A percentile compares a stretch with the other conserved stretches of the same genome.
These are phyloP conservation scores for Taphrina communis DNA, from an alignment of 1,139 yeast genomes.

Conservation along the genomic window DNA sequence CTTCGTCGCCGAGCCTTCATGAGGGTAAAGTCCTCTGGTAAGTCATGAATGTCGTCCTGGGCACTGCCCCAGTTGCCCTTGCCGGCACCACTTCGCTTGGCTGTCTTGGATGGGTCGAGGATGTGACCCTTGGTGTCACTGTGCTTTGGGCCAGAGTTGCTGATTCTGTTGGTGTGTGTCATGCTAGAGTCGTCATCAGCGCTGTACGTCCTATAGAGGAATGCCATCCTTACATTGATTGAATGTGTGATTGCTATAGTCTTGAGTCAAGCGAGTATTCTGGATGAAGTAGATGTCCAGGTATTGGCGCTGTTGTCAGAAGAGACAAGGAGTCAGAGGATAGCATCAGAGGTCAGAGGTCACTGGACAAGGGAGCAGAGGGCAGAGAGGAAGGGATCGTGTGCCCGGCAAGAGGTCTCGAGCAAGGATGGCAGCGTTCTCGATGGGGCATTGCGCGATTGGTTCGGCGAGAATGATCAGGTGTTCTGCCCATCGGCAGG, in stretches of 20 bases:
- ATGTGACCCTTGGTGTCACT: conserved; percentile 39
- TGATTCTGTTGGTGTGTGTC: conserved; percentile 31
- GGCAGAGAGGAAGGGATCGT: conserved; percentile 12
- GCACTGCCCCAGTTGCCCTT: conserved; percentile 40
- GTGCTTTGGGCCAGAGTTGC: conserved; percentile 34
- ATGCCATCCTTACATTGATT: background rate
- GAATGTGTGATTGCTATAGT: too few species aligned
- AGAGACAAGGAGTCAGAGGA: background rate
- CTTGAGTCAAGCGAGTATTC: background rate
- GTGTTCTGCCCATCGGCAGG: background rate
- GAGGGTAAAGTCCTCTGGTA: conserved; percentile 29
- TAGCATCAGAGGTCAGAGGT: background rate
- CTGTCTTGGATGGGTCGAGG: conserved; percentile 34
- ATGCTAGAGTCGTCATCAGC: conserved; percentile 1
- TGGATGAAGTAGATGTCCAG: background rate
- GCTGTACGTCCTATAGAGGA: background rate
- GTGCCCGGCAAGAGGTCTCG: conserved; percentile 5
- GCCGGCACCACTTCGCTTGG: conserved; percentile 33
- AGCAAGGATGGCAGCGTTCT: background rate
- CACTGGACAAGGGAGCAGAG: background rate
- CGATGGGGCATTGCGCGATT: conserved; percentile 17
- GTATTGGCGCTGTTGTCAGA: background rate
- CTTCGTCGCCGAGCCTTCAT: conserved; percentile 36
- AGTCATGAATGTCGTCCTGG: conserved; percentile 30
- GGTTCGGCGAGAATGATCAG: conserved; percentile 9